Percentiles rank a stretch among this genome's conserved stretches.
phyloP scores from a whole-genome alignment of 169 alveolate genomes.

The Sarcocystis neurona region DNA sequence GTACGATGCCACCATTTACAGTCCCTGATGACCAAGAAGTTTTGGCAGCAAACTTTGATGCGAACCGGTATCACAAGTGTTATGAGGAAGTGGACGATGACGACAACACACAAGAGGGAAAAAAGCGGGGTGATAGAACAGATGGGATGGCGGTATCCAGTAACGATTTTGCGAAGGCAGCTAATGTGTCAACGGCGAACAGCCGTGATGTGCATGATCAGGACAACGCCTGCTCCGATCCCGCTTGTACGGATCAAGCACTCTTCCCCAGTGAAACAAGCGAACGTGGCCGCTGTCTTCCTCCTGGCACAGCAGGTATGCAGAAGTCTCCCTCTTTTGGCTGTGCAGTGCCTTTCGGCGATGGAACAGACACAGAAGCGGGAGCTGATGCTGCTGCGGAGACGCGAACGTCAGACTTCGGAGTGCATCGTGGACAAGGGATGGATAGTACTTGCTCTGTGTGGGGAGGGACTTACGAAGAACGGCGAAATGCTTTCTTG shows the following conservation, averaged over 20 bases:
- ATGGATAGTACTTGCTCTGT: background rate
- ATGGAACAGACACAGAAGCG: background rate
- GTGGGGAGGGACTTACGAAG: slow-evolving; percentile 32
- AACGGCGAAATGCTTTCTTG: background rate
- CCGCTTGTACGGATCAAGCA: slow-evolving; percentile 22
- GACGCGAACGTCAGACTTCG: slow-evolving; percentile 26
- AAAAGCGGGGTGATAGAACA: too few species aligned
- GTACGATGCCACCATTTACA: too few species aligned
- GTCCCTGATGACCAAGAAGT: too few species aligned
- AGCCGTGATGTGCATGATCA: too few species aligned
- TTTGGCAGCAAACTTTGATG: too few species aligned
- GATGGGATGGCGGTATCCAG: too few species aligned
- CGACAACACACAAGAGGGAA: too few species aligned
- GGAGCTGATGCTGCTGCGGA: slow-evolving; percentile 21
- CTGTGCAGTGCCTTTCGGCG: background rate
- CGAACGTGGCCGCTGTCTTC: background rate
- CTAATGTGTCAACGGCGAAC: too few species aligned
- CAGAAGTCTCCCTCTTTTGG: background rate
- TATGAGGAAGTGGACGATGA: too few species aligned
- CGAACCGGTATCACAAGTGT: too few species aligned
- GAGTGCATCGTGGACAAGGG: slow-evolving; percentile 19
- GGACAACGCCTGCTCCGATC: too few species aligned
- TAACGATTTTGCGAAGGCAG: too few species aligned
- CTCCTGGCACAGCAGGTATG: background rate
- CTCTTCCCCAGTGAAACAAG: background rate